Percentiles rank a stretch among this genome's conserved stretches.
phyloP scores from a whole-genome alignment of 2,329 filamentous ascomycete species.

The Colletotrichum trifolii region DNA sequence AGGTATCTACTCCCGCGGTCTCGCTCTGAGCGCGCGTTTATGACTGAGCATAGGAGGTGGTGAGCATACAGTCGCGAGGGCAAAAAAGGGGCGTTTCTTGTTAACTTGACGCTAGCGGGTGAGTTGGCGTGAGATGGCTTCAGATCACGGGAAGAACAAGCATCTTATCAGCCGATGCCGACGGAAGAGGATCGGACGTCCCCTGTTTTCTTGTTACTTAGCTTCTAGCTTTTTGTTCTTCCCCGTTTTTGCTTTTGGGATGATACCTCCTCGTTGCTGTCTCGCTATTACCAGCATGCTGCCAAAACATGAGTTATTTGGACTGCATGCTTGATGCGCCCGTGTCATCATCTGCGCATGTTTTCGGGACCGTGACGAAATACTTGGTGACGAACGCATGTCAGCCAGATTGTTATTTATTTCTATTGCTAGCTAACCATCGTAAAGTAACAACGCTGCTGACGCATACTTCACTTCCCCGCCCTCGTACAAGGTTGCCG shows the following conservation, averaged over 20 bases:
- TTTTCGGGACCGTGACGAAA: too few species aligned
- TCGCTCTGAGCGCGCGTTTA: neutral
- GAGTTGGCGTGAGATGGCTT: constrained; percentile 25
- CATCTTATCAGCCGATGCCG: neutral
- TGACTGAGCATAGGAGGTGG: neutral
- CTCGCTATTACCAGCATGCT: neutral
- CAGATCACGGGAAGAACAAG: constrained; percentile 35
- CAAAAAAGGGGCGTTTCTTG: constrained; percentile 27
- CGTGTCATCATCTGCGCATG: too few species aligned
- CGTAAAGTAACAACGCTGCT: constrained; percentile 4
- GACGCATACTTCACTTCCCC: neutral
- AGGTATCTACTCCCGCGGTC: too few species aligned
- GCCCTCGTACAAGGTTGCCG: neutral
- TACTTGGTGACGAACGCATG: neutral
- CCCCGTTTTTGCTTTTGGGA: constrained; percentile 26
- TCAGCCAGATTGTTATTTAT: constrained; percentile 9
- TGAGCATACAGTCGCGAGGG: neutral
- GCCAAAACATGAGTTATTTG: constrained; percentile 18
- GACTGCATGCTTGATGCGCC: neutral
- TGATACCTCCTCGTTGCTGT: constrained; percentile 29
- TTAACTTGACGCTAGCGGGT: constrained; percentile 1
- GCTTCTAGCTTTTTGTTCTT: neutral
- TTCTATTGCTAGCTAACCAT: constrained; percentile 13
- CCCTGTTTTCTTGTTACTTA: neutral
- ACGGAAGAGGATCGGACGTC: constrained; percentile 2